Evolutionary conservation across 805 yeast genomes (phyloP).

Genomic region (Blastobotrys robertii): DNA sequence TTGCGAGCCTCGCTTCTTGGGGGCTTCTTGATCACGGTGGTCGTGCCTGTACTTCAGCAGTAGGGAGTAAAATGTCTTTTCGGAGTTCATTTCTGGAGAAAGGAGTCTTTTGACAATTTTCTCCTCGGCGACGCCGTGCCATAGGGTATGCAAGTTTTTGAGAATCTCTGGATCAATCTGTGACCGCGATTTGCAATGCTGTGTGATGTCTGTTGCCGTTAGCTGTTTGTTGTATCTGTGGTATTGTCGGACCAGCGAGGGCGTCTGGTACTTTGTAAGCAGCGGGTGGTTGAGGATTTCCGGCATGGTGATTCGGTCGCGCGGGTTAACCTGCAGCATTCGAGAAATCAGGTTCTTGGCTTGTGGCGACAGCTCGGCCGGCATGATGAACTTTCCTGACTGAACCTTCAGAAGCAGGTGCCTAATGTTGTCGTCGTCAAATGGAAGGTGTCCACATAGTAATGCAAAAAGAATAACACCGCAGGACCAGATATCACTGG

Average conservation of each 20-base stretch:
- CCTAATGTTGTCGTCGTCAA: conserved; percentile 92
- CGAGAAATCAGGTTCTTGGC: conserved; percentile 77
- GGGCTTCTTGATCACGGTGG: conserved; percentile 27
- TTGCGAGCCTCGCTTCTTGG: neutral
- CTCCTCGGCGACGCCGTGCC: conserved; percentile 63
- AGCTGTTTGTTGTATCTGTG: conserved; percentile 3
- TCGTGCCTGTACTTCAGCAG: conserved; percentile 65
- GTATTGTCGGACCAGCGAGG: conserved; percentile 6
- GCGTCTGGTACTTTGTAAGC: conserved; percentile 50
- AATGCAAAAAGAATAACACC: conserved; percentile 92
- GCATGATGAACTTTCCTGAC: conserved; percentile 78
- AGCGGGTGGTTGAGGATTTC: conserved; percentile 77
- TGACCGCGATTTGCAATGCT: conserved; percentile 28
- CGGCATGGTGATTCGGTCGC: conserved; percentile 64
- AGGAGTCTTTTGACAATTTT: conserved; percentile 44
- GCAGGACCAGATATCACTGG: conserved; percentile 97
- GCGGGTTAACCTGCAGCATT: conserved; percentile 80
- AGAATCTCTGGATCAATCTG: conserved; percentile 66
- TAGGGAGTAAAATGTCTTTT: conserved; percentile 71
- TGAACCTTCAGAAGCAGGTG: conserved; percentile 82
- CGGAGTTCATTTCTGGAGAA: conserved; percentile 53
- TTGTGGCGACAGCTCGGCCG: conserved; percentile 64
- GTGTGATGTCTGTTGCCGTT: conserved; percentile 18
- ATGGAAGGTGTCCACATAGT: conserved; percentile 90
- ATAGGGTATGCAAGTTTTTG: conserved; percentile 64